Base-by-base conservation (phyloP, 139 green algal species). In the Parachlorella kessleri region DNA sequence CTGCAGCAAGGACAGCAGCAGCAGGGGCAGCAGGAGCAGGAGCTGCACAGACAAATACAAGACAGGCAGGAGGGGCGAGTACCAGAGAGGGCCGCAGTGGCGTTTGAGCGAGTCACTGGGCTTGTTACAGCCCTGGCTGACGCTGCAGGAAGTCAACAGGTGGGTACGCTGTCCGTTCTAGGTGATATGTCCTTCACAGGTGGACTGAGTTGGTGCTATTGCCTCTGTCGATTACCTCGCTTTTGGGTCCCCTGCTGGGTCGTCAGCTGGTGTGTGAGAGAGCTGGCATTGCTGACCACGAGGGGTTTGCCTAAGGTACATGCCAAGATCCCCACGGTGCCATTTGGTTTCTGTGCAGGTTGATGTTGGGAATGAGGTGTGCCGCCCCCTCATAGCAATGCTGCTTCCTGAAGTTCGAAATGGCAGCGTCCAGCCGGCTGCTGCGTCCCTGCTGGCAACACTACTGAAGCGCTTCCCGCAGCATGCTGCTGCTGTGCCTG, bases 401-500 rank as follows among this genome's bases (percentile, higher is more conserved):
- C 38, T 84, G 78, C 78, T 84, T 18, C 78, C 78, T 0, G 68
- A 82, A n/a, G 76, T 82, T 10, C 67, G 76, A 30, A 63, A 21
- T 37, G 76, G 76, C 21, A 35, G 1, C 1, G 68, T 67, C 28
- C 76, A 42, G 14, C 65, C 78, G 0, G 71, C 78, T 23, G 78
- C 78, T 3, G 65, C 78, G 2, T 72, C 78, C 21, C 66, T 84
- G 32, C 59, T 84, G 10, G 70, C 78, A 6, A 33, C 39, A 0
- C 66, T 84, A 23, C 55, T 84, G n/a, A 79, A 84, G 40, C 9
- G 64, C 66, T 81, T 81, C 66, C 75, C 75, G 3, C 66, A 75
- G 66, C 75, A 81, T 8, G 42, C 66, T 0, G 77, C 71, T 6
- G 54, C 37, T 6, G 38, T 53, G 23, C 5, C 65, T 1, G 35